A percentile compares a stretch with the other conserved stretches of the same genome.
Evolutionary conservation across 768 basidiomycete species (phyloP).

Genomic region (Tylopilus balloui): DNA sequence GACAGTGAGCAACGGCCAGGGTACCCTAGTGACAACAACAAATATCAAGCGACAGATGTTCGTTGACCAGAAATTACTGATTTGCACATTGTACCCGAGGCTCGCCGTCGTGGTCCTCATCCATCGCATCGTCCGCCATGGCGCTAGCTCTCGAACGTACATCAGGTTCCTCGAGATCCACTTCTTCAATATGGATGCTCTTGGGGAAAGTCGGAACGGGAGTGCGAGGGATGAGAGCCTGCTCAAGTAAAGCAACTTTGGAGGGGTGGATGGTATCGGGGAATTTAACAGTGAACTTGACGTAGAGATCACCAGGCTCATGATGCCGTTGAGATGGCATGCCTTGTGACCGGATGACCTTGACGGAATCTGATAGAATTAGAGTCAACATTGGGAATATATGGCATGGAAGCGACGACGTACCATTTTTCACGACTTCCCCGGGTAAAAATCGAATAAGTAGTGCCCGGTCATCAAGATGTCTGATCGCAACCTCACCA

Average conservation of each 20-base stretch:
- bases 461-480: constrained; percentile 89
- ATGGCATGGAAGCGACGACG: constrained; percentile 25
- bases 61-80: constrained; percentile 46
- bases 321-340: constrained; percentile 99
- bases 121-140: constrained; percentile 78
- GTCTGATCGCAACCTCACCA: constrained; percentile 84
- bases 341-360: constrained; percentile 90
- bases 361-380: constrained; percentile 62
- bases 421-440: constrained; percentile 91
- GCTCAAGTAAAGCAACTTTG: constrained; percentile 69
- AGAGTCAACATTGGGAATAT: not conserved
- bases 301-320: constrained; percentile 88
- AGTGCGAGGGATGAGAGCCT: constrained; percentile 76
- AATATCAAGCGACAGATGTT: constrained; percentile 19
- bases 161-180: constrained; percentile 75
- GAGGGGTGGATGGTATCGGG: constrained; percentile 73
- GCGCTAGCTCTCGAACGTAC: constrained; percentile 44
- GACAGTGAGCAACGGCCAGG: constrained; percentile 16
- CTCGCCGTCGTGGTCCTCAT: constrained; percentile 82
- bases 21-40: constrained; percentile 19
- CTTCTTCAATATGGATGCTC: constrained; percentile 74
- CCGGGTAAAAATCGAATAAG: constrained; percentile 82
- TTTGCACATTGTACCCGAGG: constrained; percentile 96
- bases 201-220: constrained; percentile 65
- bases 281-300: constrained; percentile 85